Conservation (phyloP, 106 monocot genomes). For the Acorus calamus region DNA sequence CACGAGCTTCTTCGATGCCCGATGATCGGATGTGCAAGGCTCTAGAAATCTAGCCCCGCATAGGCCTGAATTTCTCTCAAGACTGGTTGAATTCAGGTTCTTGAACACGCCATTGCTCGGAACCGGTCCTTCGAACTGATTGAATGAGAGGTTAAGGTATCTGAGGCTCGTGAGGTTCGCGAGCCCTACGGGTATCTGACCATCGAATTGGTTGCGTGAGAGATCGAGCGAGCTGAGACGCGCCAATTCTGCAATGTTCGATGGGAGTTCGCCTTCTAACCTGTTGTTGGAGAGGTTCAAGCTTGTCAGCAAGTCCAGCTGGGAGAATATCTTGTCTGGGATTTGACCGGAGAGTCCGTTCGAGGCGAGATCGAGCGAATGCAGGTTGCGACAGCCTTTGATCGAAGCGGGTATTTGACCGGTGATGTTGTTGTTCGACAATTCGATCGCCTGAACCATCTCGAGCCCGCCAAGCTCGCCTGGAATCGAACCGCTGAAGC, state of each 20-base stretch:
- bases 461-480: slow-evolving; percentile 35
- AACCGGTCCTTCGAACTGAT: slow-evolving; percentile 51
- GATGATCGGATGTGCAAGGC: slow-evolving; percentile 22
- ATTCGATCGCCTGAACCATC: slow-evolving; percentile 73
- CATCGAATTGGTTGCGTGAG: slow-evolving; percentile 41
- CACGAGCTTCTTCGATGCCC: slow-evolving; percentile 35
- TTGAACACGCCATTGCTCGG: slow-evolving; percentile 51
- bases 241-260: slow-evolving; percentile 18
- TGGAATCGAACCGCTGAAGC: slow-evolving; percentile 45
- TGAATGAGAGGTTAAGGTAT: slow-evolving; percentile 71
- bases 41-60: slow-evolving; percentile 56
- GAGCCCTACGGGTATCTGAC: slow-evolving; percentile 34
- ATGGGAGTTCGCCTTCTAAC: slow-evolving; percentile 46
- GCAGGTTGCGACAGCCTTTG: slow-evolving; percentile 51
- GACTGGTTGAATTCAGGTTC: slow-evolving; percentile 22
- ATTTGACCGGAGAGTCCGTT: slow-evolving; percentile 52
- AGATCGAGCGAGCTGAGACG: slow-evolving; percentile 45
- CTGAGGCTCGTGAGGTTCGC: slow-evolving; percentile 39
- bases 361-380: slow-evolving; percentile 49
- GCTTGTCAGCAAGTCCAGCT: slow-evolving; percentile 33
- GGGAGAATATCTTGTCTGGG: slow-evolving; percentile 29
- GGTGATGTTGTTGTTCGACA: slow-evolving; percentile 68
- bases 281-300: slow-evolving; percentile 65
- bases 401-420: slow-evolving; percentile 49
- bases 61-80: slow-evolving; percentile 59